Evolutionary conservation across 2,329 filamentous ascomycete genomes (phyloP).

Genomic region (Fulvia fulva): DNA sequence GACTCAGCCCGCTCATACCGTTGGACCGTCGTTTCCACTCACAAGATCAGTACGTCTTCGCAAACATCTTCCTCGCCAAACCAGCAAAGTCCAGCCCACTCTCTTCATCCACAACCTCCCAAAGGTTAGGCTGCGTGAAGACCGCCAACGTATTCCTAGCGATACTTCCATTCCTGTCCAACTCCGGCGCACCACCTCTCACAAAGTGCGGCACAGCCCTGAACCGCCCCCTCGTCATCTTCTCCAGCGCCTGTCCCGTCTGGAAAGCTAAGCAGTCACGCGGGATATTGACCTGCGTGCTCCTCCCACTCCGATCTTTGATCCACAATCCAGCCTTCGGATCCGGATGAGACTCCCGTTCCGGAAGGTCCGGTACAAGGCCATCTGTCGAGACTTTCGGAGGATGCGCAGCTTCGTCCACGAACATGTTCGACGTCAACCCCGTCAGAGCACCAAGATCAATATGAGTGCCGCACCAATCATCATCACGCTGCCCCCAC

Average conservation of each 20-base stretch:
- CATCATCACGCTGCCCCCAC: conserved; percentile 56
- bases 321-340: conserved; percentile 89
- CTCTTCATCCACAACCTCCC: conserved; percentile 68
- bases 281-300: conserved; percentile 89
- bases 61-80: conserved; percentile 20
- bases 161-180: conserved; percentile 29
- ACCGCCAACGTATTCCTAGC: conserved; percentile 81
- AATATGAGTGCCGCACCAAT: conserved; percentile 89
- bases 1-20: background rate
- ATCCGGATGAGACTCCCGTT: conserved; percentile 74
- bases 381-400: conserved; percentile 23
- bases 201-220: conserved; percentile 96
- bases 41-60: conserved; percentile 17
- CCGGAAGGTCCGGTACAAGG: conserved; percentile 49
- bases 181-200: conserved; percentile 51
- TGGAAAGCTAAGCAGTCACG: conserved; percentile 91
- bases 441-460: conserved; percentile 94
- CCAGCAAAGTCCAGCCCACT: conserved; percentile 40
- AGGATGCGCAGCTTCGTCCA: conserved; percentile 63
- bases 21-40: background rate
- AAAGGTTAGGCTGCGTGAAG: conserved; percentile 93
- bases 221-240: conserved; percentile 87
- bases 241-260: conserved; percentile 85
- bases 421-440: conserved; percentile 91
- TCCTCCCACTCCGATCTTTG: conserved; percentile 73